These are phyloP conservation scores for Gremmenia infestans DNA, from an alignment of 2,329 filamentous ascomycete genomes.

Conservation along the genomic window DNA sequence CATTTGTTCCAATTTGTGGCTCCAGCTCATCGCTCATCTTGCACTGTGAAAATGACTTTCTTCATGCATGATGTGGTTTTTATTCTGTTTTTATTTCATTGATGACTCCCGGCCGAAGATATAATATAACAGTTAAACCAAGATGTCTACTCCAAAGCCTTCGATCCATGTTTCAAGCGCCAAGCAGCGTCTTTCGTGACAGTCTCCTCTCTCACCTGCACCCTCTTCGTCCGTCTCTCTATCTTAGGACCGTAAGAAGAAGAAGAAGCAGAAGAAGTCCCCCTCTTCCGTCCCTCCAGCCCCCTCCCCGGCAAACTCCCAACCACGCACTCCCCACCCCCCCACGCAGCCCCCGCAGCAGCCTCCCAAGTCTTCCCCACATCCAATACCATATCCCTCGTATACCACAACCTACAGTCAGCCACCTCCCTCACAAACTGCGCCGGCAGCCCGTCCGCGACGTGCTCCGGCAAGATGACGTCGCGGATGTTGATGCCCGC, in stretches of 20 bases:
- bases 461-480: constrained; percentile 23
- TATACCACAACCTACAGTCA: constrained; percentile 55
- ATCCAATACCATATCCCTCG: constrained; percentile 44
- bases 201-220: neutral
- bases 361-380: constrained; percentile 44
- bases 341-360: constrained; percentile 34
- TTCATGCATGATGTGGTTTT: too few relatives aligned
- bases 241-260: neutral
- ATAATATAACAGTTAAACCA: too few relatives aligned
- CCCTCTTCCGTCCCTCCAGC: neutral
- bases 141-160: constrained; percentile 2
- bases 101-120: too few relatives aligned
- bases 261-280: neutral
- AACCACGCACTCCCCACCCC: constrained; percentile 31
- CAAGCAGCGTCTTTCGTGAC: neutral
- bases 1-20: too few relatives aligned
- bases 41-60: too few relatives aligned
- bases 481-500: constrained; percentile 38
- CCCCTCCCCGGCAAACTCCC: neutral
- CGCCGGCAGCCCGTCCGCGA: constrained; percentile 36
- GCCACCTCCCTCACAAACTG: constrained; percentile 58
- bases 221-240: neutral
- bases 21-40: too few relatives aligned
- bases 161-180: neutral
- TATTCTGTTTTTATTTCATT: too few relatives aligned